Conservation (phyloP, 75 land plant species). For the Selaginella tamariscina region DNA sequence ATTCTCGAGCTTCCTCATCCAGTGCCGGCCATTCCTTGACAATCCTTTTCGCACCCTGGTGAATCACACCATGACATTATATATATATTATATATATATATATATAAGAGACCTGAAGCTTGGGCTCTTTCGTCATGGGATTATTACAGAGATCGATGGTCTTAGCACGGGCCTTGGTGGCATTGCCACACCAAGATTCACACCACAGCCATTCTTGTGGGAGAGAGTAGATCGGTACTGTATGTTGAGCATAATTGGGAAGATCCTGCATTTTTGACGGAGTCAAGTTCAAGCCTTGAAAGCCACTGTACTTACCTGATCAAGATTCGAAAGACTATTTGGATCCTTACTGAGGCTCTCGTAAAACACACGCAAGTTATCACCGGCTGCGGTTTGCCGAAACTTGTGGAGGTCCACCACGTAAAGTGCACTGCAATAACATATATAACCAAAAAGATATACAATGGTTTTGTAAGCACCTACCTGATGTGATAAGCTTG, state of each 20-base stretch:
- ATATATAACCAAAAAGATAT: not conserved
- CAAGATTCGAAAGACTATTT: constrained; percentile 11
- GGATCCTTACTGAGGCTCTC: constrained; percentile 8
- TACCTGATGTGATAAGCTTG: not conserved
- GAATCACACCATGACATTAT: not conserved
- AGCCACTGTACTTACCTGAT: not conserved
- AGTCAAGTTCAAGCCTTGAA: not conserved
- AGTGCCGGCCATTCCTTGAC: constrained; percentile 85
- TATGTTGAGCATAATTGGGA: constrained; percentile 9
- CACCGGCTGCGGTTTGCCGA: constrained; percentile 9
- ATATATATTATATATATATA: not conserved
- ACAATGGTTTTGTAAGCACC: not conserved
- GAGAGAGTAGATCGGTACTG: not conserved
- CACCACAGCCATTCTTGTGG: constrained; percentile 10
- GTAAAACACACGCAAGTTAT: constrained; percentile 13
- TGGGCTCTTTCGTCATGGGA: constrained; percentile 8
- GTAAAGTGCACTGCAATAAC: constrained; percentile 7
- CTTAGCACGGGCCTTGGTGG: constrained; percentile 1
- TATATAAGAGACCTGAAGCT: not conserved
- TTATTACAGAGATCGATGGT: constrained; percentile 9
- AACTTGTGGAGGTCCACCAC: constrained; percentile 7
- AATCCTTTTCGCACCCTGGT: constrained; percentile 88
- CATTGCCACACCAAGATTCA: constrained; percentile 13
- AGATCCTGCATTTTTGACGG: not conserved
- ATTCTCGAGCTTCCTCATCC: constrained; percentile 69